phyloP scores from a whole-genome alignment of 768 basidiomycete genomes.

The Candolleomyces eurysporus region DNA sequence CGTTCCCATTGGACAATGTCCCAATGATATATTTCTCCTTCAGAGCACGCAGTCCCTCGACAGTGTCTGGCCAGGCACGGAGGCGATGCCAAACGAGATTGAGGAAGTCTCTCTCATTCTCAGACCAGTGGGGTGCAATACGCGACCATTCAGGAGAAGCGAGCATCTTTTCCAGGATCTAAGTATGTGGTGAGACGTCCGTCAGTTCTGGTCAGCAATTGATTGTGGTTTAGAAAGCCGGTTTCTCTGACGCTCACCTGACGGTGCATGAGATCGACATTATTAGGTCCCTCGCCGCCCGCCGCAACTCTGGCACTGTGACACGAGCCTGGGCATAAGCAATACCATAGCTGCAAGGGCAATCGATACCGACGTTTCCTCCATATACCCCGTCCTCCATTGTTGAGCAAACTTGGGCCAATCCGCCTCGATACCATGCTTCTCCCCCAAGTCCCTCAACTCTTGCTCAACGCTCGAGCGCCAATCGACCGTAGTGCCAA shows the following conservation, averaged over 20 bases:
- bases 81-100: conserved; percentile 62
- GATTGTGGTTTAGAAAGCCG: background rate
- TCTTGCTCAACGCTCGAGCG: conserved; percentile 30
- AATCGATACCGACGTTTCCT: conserved; percentile 37
- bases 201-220: no score
- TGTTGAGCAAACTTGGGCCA: conserved; percentile 52
- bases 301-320: conserved; percentile 41
- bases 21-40: conserved; percentile 51
- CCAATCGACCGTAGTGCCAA: conserved; percentile 54
- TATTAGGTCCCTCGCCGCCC: conserved; percentile 46
- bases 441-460: conserved; percentile 25
- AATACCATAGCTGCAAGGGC: background rate
- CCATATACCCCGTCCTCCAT: conserved; percentile 55
- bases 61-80: conserved; percentile 59
- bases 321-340: background rate
- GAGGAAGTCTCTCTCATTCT: conserved; percentile 40
- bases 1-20: conserved; percentile 63
- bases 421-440: conserved; percentile 31
- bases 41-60: conserved; percentile 46
- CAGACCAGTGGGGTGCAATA: conserved; percentile 44
- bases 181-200: background rate
- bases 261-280: conserved; percentile 56
- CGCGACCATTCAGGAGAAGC: conserved; percentile 46
- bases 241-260: conserved; percentile 30
- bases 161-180: conserved; percentile 63